Evolutionary conservation across 192 early-diverging fungal genomes (phyloP).

Genomic region (Umbelopsis ramanniana): DNA sequence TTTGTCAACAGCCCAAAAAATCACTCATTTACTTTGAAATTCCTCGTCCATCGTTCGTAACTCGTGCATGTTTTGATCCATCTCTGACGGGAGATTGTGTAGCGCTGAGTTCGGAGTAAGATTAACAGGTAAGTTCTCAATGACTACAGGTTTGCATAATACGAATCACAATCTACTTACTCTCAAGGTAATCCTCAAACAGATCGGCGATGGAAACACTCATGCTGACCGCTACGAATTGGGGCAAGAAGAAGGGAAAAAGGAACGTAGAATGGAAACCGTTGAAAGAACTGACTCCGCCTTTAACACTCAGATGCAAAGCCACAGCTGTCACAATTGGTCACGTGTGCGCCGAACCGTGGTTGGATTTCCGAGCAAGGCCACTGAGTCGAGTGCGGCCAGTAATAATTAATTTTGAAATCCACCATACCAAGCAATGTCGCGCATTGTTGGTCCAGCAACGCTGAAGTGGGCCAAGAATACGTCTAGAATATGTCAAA

Average conservation of each 20-base stretch:
- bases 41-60: constrained; percentile 53
- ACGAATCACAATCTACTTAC: constrained; percentile 34
- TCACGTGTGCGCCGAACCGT: not conserved
- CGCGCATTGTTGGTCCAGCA: constrained; percentile 16
- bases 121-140: not conserved
- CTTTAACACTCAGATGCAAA: not conserved
- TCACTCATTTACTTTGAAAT: constrained; percentile 45
- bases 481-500: not conserved
- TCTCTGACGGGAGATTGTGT: constrained; percentile 56
- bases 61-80: constrained; percentile 58
- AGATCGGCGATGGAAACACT: constrained; percentile 47
- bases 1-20: not conserved
- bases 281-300: not conserved
- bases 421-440: not conserved
- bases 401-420: too few species aligned
- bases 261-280: not conserved
- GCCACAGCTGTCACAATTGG: constrained; percentile 1
- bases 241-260: not conserved
- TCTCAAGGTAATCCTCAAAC: constrained; percentile 60
- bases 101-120: constrained; percentile 44
- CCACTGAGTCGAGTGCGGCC: too few species aligned
- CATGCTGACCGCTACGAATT: constrained; percentile 22
- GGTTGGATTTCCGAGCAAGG: too few species aligned
- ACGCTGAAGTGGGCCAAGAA: not conserved
- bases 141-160: not conserved